Evolutionary conservation across 176 grass and related monocot genomes (phyloP).

Genomic region (Zizania latifolia): DNA sequence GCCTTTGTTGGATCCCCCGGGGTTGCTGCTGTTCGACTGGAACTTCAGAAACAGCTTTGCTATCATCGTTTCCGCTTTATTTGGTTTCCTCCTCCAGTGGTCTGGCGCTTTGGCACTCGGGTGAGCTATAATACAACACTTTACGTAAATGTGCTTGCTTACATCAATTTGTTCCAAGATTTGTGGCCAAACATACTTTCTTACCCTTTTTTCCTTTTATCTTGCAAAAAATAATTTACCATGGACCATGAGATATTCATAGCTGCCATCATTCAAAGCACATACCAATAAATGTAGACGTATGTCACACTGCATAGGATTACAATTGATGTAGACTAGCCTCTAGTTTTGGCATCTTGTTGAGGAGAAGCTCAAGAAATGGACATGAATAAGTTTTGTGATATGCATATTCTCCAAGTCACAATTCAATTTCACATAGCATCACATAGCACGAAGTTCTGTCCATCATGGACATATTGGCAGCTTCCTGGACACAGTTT

Average conservation of each 20-base stretch:
- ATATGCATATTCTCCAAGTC: background rate
- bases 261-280: background rate
- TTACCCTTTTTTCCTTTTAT: background rate
- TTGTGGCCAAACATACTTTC: background rate
- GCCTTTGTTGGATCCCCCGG: slow-evolving; percentile 83
- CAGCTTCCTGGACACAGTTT: background rate
- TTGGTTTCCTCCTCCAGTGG: slow-evolving; percentile 97
- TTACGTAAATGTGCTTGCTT: background rate
- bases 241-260: background rate
- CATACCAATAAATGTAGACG: background rate
- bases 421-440: background rate
- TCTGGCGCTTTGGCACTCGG: slow-evolving; percentile 94
- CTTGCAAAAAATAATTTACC: background rate
- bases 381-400: background rate
- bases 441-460: background rate
- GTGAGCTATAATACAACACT: slow-evolving; percentile 32
- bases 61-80: slow-evolving; percentile 75
- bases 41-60: slow-evolving; percentile 62
- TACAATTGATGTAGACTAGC: background rate
- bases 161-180: background rate
- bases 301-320: background rate
- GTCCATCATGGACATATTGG: no score
- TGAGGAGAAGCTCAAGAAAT: slow-evolving; percentile 9
- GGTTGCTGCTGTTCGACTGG: slow-evolving; percentile 70
- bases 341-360: background rate